A percentile compares a stretch with the other conserved stretches of the same genome.
Conservation (phyloP, 2,329 filamentous ascomycete genomes). For the Monosporascus sp. region DNA sequence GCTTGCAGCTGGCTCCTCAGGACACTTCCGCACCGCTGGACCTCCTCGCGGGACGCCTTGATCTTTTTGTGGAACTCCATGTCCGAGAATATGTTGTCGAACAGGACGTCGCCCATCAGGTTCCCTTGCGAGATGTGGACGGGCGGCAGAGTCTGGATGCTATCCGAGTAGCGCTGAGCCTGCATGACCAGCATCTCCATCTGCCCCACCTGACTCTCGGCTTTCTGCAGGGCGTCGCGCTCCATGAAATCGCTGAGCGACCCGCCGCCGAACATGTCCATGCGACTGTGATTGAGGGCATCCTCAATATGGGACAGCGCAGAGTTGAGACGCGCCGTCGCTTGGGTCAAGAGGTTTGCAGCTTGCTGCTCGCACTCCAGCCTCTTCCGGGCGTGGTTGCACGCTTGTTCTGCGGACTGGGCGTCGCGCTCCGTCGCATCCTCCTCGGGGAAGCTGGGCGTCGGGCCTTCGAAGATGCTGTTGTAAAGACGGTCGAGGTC, state of each 20-base stretch:
- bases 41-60: constrained; percentile 34
- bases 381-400: constrained; percentile 30
- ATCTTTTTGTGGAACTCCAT: constrained; percentile 49
- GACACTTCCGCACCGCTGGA: constrained; percentile 28
- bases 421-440: constrained; percentile 39
- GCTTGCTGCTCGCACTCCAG: constrained; percentile 38
- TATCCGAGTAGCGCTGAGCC: constrained; percentile 34
- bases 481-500: constrained; percentile 48
- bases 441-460: constrained; percentile 48
- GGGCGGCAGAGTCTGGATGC: constrained; percentile 32
- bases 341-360: constrained; percentile 33
- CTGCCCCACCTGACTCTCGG: constrained; percentile 37
- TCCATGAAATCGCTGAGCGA: constrained; percentile 48
- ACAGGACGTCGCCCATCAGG: constrained; percentile 47
- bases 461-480: constrained; percentile 49
- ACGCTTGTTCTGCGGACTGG: constrained; percentile 28
- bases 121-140: constrained; percentile 40
- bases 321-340: constrained; percentile 28
- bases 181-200: constrained; percentile 35
- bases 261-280: constrained; percentile 47
- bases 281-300: constrained; percentile 34
- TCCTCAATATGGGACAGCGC: constrained; percentile 35
- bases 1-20: constrained; percentile 25
- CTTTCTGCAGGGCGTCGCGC: constrained; percentile 42
- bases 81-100: constrained; percentile 50